These are phyloP conservation scores for Pycnococcus provasolii DNA, from an alignment of 139 green algal genomes.

Conservation along the genomic window DNA sequence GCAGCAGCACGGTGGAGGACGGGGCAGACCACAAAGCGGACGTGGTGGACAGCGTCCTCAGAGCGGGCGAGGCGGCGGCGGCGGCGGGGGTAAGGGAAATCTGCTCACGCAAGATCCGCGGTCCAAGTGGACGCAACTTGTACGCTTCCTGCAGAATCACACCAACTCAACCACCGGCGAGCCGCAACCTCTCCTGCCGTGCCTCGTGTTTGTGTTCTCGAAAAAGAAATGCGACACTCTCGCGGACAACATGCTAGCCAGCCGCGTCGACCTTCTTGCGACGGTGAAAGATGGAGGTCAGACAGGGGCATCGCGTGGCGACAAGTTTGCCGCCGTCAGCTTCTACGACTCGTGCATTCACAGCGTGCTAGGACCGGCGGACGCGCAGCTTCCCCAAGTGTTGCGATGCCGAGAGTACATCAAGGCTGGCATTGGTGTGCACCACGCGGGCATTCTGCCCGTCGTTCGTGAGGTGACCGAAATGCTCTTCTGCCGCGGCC, in stretches of 20 bases:
- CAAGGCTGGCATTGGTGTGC: conserved; percentile 73
- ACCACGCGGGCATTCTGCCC: conserved; percentile 90
- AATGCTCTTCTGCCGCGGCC: conserved; percentile 93
- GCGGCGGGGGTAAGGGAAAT: neutral
- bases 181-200: conserved; percentile 11
- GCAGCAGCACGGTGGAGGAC: neutral
- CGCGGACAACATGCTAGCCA: conserved; percentile 2
- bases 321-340: neutral
- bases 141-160: conserved; percentile 47
- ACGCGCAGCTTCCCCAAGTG: conserved; percentile 50
- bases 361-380: neutral
- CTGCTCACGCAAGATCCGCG: no score
- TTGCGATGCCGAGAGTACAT: conserved; percentile 69
- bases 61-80: neutral
- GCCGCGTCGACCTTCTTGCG: conserved; percentile 2
- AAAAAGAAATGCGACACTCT: conserved; percentile 62
- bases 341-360: conserved; percentile 3
- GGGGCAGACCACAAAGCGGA: neutral
- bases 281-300: conserved; percentile 54
- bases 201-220: conserved; percentile 77
- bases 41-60: neutral
- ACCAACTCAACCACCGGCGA: conserved; percentile 34
- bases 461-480: conserved; percentile 97
- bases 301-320: neutral
- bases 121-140: no score